These are phyloP conservation scores for Daldinia loculata DNA, from an alignment of 495 filamentous ascomycete species.

Conservation along the genomic window DNA sequence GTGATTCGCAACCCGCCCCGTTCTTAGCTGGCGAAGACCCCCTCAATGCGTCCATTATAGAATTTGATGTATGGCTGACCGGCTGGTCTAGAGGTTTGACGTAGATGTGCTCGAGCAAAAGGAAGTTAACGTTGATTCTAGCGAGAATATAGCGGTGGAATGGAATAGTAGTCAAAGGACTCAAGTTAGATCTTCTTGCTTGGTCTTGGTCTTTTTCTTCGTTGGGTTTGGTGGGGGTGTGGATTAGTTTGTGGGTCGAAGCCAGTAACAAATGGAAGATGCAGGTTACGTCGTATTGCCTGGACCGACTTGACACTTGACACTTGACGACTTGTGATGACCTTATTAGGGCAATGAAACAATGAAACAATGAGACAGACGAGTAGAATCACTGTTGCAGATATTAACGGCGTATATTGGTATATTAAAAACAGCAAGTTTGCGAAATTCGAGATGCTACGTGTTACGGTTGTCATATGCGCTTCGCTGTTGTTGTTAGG, in stretches of 20 bases:
- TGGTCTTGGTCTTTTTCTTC: conserved; percentile 28
- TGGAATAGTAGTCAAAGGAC: conserved; percentile 1
- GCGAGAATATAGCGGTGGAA: conserved; percentile 19
- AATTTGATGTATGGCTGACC: conserved; percentile 3
- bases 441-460: conserved; percentile 3
- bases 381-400: not conserved
- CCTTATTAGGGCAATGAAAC: conserved; percentile 12
- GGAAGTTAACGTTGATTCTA: not conserved
- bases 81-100: not conserved
- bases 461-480: conserved; percentile 14
- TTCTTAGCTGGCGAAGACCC: conserved; percentile 45
- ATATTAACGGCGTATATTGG: not conserved
- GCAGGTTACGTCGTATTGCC: conserved; percentile 34
- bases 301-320: not conserved
- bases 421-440: not conserved
- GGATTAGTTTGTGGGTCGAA: conserved; percentile 36
- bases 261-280: conserved; percentile 36
- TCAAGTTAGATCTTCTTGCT: conserved; percentile 25
- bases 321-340: conserved; percentile 22
- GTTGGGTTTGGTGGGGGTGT: conserved; percentile 42
- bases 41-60: conserved; percentile 45
- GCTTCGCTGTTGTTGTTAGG: conserved; percentile 1
- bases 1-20: conserved; percentile 58
- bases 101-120: conserved; percentile 5
- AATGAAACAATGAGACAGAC: not conserved